Evolutionary conservation across 345 rosid genomes (phyloP), one percentile per base, ranked within the genome.

Genomic region (Linum lewisii): DNA sequence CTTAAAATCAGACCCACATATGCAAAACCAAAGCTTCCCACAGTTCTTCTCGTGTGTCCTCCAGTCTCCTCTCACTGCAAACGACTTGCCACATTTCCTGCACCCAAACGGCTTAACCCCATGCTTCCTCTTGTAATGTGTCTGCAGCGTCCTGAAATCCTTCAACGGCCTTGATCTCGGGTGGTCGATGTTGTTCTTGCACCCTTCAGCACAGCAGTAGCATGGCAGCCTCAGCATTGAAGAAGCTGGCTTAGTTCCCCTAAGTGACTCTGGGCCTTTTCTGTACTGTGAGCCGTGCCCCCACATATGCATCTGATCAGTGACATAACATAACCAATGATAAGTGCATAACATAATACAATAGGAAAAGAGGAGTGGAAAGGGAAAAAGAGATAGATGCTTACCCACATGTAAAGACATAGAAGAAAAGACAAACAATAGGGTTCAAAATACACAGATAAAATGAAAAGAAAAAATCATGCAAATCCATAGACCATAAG

Each of bases 31-130:
- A 6, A 52, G 24, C 56, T 52, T 52, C 9, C 56, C 56, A 13
- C 56, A 52, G 25, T 52, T 52, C 56, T 52, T 52, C 56, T 52
- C 56, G 56, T 52, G 56, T 13, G 56, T 52, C 56, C 56, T 52
- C 56, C 56, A 52, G 24, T 52, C 56, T 0, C 56, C 56, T 21
- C 56, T 52, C 8, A 52, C 56, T 9, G 56, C 56, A 24, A 52
- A 52, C 9, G 14, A 15, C 56, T 52, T 52, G 24, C 56, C 22
- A 21, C 56, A 52, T 21, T 52, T 52, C 16, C 56, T 21, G 24
- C 56, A 52, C 56, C 25, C 56, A 10, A 52, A 52, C 24, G 23
- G 56, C 56, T 52, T 52, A 21, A 24, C 25, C 5, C 56, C 56
- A 21, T 52, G 56, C 56, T 52, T 52, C 56, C 56, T 52, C 56